These are phyloP conservation scores for Ormosia emarginata DNA, from an alignment of 306 rosid species.

Conservation along the genomic window DNA sequence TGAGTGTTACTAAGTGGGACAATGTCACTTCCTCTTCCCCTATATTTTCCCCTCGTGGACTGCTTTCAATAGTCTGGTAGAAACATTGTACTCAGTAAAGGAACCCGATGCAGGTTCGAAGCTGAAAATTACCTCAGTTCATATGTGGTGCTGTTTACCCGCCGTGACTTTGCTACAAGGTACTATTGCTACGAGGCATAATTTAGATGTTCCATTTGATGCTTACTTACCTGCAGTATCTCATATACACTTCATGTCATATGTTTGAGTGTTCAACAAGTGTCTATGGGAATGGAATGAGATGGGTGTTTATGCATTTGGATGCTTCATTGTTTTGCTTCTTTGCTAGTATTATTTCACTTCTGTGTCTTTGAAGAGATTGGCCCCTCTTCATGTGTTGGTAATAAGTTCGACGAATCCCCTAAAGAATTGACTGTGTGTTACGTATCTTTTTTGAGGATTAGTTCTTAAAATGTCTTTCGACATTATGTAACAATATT, in stretches of 20 bases:
- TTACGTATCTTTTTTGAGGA: background rate
- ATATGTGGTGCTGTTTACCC: no score
- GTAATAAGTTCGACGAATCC: conserved; percentile 46
- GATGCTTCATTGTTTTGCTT: background rate
- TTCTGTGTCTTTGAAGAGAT: conserved; percentile 46
- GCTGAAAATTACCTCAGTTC: no score
- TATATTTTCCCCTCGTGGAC: no score
- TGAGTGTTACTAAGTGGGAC: no score
- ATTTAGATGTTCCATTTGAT: background rate
- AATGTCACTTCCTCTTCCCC: no score
- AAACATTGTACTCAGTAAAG: no score
- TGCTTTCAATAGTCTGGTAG: no score
- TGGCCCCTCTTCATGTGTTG: conserved; percentile 98
- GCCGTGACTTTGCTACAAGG: no score
- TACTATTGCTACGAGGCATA: no score
- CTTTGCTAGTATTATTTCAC: background rate
- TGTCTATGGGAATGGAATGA: background rate
- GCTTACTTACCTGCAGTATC: background rate
- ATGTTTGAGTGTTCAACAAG: background rate
- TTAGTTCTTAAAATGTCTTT: background rate
- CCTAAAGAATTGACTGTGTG: background rate
- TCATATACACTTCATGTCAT: background rate
- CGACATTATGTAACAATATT: conserved; percentile 8
- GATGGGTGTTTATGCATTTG: no score
- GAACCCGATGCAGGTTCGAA: no score